A percentile compares a stretch with the other conserved stretches of the same genome.
Conservation (phyloP, 2,329 filamentous ascomycete species). For the Penicillium verrucosum region DNA sequence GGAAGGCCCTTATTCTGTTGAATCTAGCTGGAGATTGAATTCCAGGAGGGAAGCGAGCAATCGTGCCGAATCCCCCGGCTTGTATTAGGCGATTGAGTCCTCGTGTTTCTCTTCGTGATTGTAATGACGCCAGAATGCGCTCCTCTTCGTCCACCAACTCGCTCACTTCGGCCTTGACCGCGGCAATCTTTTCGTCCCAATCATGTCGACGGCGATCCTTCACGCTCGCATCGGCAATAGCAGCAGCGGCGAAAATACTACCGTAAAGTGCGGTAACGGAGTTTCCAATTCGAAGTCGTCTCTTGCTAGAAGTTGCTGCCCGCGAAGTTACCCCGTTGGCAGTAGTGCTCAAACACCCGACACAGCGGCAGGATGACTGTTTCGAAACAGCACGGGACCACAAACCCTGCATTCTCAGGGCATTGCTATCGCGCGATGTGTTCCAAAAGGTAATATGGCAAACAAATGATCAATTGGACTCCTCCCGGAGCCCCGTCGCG, state of each 20-base stretch:
- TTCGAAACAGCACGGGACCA: constrained; percentile 42
- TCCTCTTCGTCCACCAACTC: constrained; percentile 40
- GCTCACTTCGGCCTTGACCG: constrained; percentile 42
- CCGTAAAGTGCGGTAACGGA: constrained; percentile 45
- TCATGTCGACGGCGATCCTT: constrained; percentile 42
- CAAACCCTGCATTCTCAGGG: constrained; percentile 43
- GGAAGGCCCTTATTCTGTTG: constrained; percentile 19
- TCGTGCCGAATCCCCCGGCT: constrained; percentile 26
- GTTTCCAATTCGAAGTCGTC: constrained; percentile 42
- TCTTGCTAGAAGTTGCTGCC: constrained; percentile 35
- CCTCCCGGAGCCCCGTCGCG: constrained; percentile 17
- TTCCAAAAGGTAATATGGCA: neutral
- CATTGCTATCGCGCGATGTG: constrained; percentile 25
- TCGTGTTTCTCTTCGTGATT: constrained; percentile 22
- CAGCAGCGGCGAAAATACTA: constrained; percentile 43
- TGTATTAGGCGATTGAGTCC: constrained; percentile 22
- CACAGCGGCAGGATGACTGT: constrained; percentile 41
- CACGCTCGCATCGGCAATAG: constrained; percentile 39
- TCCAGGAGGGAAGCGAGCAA: constrained; percentile 8
- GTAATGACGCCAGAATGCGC: constrained; percentile 34
- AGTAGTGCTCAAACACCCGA: constrained; percentile 40
- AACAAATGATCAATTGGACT: constrained; percentile 11
- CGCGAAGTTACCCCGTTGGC: constrained; percentile 36
- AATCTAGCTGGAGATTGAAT: constrained; percentile 10
- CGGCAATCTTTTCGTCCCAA: constrained; percentile 43